Conservation (phyloP, 2,329 filamentous ascomycete species). For the Magnaporthiopsis poae region DNA sequence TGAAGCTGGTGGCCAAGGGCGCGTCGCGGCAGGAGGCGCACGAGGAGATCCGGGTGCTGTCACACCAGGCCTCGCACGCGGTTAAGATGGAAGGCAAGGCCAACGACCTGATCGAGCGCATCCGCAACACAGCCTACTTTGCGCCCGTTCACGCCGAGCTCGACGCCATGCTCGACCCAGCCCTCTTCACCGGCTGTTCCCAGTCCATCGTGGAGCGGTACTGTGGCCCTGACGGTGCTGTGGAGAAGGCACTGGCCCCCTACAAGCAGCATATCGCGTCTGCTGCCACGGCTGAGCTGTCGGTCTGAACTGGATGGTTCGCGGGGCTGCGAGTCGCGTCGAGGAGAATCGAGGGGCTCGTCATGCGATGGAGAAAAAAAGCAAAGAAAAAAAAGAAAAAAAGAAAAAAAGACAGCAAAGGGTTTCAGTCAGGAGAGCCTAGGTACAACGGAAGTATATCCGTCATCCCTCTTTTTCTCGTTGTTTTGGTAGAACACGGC, state of each 20-base stretch:
- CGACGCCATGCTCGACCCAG: constrained; percentile 15
- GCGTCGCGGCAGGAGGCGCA: constrained; percentile 71
- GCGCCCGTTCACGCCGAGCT: constrained; percentile 55
- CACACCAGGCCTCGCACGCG: constrained; percentile 60
- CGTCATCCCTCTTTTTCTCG: too few species aligned
- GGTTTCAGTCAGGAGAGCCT: too few species aligned
- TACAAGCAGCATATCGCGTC: constrained; percentile 27
- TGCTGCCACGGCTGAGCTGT: constrained; percentile 27
- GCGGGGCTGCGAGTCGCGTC: not conserved
- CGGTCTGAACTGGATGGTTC: constrained; percentile 20
- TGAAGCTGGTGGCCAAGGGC: constrained; percentile 64
- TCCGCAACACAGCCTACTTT: constrained; percentile 66
- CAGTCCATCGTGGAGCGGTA: constrained; percentile 35
- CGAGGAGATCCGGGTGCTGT: constrained; percentile 76
- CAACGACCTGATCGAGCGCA: constrained; percentile 75
- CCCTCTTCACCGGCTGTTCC: constrained; percentile 30
- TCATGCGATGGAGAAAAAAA: not conserved
- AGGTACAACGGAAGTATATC: too few species aligned
- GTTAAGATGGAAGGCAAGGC: constrained; percentile 42
- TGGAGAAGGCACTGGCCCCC: constrained; percentile 29
- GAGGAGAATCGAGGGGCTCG: not conserved
- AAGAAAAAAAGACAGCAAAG: too few species aligned
- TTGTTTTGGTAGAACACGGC: too few species aligned
- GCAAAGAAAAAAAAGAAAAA: too few species aligned
- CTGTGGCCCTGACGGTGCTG: constrained; percentile 28